phyloP scores from a whole-genome alignment of 2,329 filamentous ascomycete species.

The Zalaria obscura region DNA sequence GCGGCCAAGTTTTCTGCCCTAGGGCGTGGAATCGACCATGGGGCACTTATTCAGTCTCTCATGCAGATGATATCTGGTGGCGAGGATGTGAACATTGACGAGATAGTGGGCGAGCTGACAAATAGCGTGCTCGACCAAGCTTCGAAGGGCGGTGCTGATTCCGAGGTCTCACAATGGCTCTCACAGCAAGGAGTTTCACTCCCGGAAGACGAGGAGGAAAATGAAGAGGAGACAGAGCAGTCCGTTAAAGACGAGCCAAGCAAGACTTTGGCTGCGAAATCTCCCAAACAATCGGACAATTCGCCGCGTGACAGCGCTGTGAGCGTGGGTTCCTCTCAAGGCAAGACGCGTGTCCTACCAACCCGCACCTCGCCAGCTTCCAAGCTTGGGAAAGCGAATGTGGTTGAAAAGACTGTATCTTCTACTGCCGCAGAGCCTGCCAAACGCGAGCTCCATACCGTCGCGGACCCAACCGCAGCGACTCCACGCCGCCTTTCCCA shows the following conservation, averaged over 20 bases:
- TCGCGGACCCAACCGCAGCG: neutral
- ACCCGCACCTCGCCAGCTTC: neutral
- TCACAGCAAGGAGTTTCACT: conserved; percentile 17
- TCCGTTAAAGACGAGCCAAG: conserved; percentile 18
- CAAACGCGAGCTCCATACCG: too few relatives aligned
- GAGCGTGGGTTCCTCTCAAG: conserved; percentile 1
- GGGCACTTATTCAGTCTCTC: conserved; percentile 27
- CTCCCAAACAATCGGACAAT: conserved; percentile 1
- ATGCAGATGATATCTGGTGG: conserved; percentile 29
- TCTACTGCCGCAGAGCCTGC: too few relatives aligned
- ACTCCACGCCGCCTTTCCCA: neutral
- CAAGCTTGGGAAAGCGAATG: too few relatives aligned
- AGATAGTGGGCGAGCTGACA: conserved; percentile 27
- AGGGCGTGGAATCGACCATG: conserved; percentile 22
- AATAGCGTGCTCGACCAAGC: conserved; percentile 24
- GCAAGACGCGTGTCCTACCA: conserved; percentile 2
- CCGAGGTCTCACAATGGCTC: conserved; percentile 17
- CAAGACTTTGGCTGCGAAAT: conserved; percentile 9
- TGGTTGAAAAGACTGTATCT: too few relatives aligned
- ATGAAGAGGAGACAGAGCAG: conserved; percentile 16
- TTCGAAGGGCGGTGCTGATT: conserved; percentile 12
- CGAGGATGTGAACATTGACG: conserved; percentile 21
- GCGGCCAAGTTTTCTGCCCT: conserved; percentile 12
- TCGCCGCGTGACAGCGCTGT: conserved; percentile 9
- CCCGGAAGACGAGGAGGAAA: conserved; percentile 9